phyloP scores from a whole-genome alignment of 768 basidiomycete genomes.

The Lactarius vividus region DNA sequence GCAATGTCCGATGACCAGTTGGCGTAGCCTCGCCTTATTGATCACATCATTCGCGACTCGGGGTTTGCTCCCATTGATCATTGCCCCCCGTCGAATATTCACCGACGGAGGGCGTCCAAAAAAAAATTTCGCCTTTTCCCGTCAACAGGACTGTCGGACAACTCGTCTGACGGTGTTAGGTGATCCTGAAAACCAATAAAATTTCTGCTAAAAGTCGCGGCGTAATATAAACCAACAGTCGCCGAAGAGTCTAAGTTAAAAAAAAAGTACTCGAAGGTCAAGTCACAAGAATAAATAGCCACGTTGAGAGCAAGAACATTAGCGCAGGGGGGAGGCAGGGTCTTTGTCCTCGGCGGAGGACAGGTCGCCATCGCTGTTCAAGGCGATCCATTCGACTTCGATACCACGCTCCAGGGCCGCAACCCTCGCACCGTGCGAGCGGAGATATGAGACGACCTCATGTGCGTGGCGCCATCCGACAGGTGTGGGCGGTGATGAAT shows the following conservation, averaged over 20 bases:
- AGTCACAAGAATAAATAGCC: conserved; percentile 29
- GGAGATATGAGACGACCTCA: conserved; percentile 74
- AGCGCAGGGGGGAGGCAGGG: not conserved
- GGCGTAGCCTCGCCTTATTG: not conserved
- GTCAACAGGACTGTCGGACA: not conserved
- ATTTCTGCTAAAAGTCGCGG: not conserved
- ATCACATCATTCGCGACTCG: not conserved
- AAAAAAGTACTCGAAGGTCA: not conserved
- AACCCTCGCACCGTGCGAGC: conserved; percentile 69
- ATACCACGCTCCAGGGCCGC: conserved; percentile 45
- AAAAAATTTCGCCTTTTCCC: not conserved
- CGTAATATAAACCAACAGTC: conserved; percentile 1
- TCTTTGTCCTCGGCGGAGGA: conserved; percentile 25
- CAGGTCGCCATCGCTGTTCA: conserved; percentile 59
- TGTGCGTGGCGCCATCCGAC: conserved; percentile 59
- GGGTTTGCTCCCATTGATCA: not conserved
- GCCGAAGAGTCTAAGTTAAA: not conserved
- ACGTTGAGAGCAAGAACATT: not conserved
- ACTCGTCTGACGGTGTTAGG: not conserved
- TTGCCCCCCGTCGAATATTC: not conserved
- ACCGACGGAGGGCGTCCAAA: not conserved
- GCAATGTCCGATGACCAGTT: not conserved
- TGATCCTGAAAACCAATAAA: not conserved
- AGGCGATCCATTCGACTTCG: conserved; percentile 69
- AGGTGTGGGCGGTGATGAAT: conserved; percentile 28